Conservation (phyloP, 768 basidiomycete species). For the Thelephora aurantiotincta region DNA sequence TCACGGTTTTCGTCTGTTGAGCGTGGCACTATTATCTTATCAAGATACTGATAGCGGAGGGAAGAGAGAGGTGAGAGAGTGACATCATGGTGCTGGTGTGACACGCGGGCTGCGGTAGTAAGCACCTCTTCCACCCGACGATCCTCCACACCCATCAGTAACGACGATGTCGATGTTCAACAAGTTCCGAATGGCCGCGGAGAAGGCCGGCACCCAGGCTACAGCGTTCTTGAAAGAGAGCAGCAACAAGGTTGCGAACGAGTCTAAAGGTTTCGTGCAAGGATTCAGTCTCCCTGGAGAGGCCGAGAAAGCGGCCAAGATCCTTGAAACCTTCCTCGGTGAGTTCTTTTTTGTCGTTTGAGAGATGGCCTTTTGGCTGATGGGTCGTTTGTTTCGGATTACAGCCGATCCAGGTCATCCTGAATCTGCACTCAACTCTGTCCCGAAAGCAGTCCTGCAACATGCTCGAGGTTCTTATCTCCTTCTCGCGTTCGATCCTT, state of each 20-base stretch:
- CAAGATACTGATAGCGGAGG: too few species aligned
- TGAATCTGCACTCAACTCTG: slow-evolving; percentile 81
- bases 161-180: slow-evolving; percentile 47
- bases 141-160: too few species aligned
- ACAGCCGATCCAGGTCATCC: slow-evolving; percentile 80
- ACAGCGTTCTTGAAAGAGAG: slow-evolving; percentile 59
- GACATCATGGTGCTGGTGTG: too few species aligned
- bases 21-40: too few species aligned
- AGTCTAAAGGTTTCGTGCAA: slow-evolving; percentile 67
- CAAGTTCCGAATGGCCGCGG: slow-evolving; percentile 68
- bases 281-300: slow-evolving; percentile 86
- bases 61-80: too few species aligned
- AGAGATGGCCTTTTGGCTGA: background rate
- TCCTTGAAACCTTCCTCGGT: slow-evolving; percentile 87
- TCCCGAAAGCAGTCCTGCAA: slow-evolving; percentile 87
- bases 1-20: too few species aligned
- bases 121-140: too few species aligned
- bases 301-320: slow-evolving; percentile 88
- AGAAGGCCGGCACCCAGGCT: slow-evolving; percentile 73
- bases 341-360: background rate
- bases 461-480: slow-evolving; percentile 60
- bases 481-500: background rate
- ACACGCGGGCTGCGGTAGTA: too few species aligned
- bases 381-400: background rate
- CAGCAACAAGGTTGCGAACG: slow-evolving; percentile 53